phyloP scores from a whole-genome alignment of 129 eudicot genomes.

The Lactuca sativa region DNA sequence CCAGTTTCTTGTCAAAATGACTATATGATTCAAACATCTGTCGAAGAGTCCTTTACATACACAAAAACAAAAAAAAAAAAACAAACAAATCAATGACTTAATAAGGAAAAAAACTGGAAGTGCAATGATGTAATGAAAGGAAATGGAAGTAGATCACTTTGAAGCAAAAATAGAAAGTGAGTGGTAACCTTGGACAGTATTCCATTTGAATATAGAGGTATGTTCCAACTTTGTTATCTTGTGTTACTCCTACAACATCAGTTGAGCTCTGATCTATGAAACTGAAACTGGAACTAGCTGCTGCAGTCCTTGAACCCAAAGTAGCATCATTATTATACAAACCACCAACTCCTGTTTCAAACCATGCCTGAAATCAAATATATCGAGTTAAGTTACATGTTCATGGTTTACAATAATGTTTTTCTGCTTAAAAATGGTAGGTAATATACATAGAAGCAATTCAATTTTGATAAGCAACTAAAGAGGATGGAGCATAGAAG shows the following conservation, averaged over 20 bases:
- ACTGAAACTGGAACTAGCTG: constrained; percentile 65
- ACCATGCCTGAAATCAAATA: constrained; percentile 82
- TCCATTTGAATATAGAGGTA: constrained; percentile 98
- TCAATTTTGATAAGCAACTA: background rate
- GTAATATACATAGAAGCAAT: background rate
- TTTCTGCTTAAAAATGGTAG: constrained; percentile 7
- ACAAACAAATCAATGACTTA: background rate
- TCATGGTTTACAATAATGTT: background rate
- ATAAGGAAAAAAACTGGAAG: background rate
- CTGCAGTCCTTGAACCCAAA: constrained; percentile 71
- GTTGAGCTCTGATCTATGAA: constrained; percentile 48
- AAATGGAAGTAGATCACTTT: no score
- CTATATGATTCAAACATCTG: constrained; percentile 78
- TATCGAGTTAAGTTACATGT: constrained; percentile 12
- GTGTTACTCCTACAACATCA: constrained; percentile 47
- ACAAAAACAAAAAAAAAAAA: constrained; percentile 15
- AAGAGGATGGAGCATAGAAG: background rate
- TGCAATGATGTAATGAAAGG: no score
- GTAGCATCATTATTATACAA: constrained; percentile 37
- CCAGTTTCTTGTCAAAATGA: constrained; percentile 80
- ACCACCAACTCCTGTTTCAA: constrained; percentile 79
- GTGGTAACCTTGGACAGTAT: constrained; percentile 86
- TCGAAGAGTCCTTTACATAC: constrained; percentile 66
- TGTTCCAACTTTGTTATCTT: constrained; percentile 61
- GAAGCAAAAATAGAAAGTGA: background rate